These are phyloP conservation scores for Colletotrichum liriopes DNA, from an alignment of 2,329 filamentous ascomycete species.

Conservation along the genomic window DNA sequence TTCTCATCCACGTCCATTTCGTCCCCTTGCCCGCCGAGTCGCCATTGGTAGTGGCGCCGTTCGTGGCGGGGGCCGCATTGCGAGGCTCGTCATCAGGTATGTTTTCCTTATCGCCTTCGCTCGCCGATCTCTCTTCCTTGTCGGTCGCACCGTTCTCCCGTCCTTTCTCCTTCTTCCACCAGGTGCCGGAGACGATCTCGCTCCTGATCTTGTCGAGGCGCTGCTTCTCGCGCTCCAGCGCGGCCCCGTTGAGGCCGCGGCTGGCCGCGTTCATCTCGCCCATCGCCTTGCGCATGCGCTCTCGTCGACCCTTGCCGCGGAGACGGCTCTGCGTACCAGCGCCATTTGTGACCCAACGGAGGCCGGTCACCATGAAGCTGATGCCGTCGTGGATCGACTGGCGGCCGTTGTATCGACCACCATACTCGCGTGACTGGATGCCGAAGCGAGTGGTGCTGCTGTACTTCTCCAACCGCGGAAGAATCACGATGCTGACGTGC, in stretches of 20 bases:
- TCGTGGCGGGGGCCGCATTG: not conserved
- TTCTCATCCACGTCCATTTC: slow-evolving; percentile 27
- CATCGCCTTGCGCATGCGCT: slow-evolving; percentile 71
- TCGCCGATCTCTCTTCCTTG: slow-evolving; percentile 49
- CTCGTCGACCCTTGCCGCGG: slow-evolving; percentile 69
- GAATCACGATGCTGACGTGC: slow-evolving; percentile 87
- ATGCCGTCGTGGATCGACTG: slow-evolving; percentile 81
- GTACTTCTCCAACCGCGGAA: slow-evolving; percentile 86
- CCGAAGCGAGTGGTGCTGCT: slow-evolving; percentile 82
- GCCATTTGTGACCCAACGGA: slow-evolving; percentile 89
- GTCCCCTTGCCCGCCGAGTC: slow-evolving; percentile 13
- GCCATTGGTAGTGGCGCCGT: not conserved
- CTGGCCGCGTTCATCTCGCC: slow-evolving; percentile 61
- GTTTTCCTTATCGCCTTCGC: slow-evolving; percentile 66
- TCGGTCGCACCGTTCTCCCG: slow-evolving; percentile 46
- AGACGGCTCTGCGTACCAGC: slow-evolving; percentile 71
- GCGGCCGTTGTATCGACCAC: slow-evolving; percentile 63
- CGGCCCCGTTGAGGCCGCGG: slow-evolving; percentile 39
- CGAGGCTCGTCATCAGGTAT: slow-evolving; percentile 45
- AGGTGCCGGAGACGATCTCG: slow-evolving; percentile 52
- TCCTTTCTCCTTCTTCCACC: slow-evolving; percentile 51
- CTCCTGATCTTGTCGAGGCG: slow-evolving; percentile 46
- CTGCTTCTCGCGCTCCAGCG: slow-evolving; percentile 38
- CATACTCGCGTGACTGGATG: slow-evolving; percentile 86
- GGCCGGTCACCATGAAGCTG: slow-evolving; percentile 86